Percentiles rank a stretch among this genome's conserved stretches.
Conservation (phyloP, 2,329 filamentous ascomycete genomes). For the Simplicillium aogashimaense region DNA sequence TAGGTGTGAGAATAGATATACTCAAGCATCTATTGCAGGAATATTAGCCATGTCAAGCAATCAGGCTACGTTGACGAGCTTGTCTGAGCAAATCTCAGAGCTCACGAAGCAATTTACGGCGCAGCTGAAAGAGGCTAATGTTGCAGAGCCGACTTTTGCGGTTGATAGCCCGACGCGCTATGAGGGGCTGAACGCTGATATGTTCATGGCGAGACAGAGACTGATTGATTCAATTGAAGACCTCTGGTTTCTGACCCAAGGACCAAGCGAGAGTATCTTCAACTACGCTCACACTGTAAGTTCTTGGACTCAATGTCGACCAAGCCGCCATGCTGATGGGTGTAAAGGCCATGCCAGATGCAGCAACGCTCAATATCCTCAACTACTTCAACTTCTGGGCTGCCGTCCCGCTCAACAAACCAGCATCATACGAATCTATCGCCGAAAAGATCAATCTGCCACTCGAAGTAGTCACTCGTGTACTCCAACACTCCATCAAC, state of each 20-base stretch:
- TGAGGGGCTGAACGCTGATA: slow-evolving; percentile 27
- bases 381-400: slow-evolving; percentile 44
- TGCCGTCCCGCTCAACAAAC: slow-evolving; percentile 35
- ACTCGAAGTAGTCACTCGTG: slow-evolving; percentile 23
- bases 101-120: slow-evolving; percentile 29
- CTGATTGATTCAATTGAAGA: slow-evolving; percentile 35
- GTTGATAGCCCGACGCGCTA: slow-evolving; percentile 33
- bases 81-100: slow-evolving; percentile 34
- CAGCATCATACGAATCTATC: slow-evolving; percentile 31
- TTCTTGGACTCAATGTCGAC: background rate
- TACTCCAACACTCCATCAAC: slow-evolving; percentile 27
- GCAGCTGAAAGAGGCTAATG: slow-evolving; percentile 29
- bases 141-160: slow-evolving; percentile 29
- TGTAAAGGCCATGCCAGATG: slow-evolving; percentile 30
- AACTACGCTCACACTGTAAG: slow-evolving; percentile 30
- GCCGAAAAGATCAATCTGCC: slow-evolving; percentile 25
- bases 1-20: too few relatives aligned
- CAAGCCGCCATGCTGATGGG: background rate
- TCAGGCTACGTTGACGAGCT: slow-evolving; percentile 8
- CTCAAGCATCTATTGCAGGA: too few relatives aligned
- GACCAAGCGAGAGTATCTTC: slow-evolving; percentile 39
- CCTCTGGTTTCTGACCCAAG: slow-evolving; percentile 33
- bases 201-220: slow-evolving; percentile 31
- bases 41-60: too few relatives aligned
- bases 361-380: slow-evolving; percentile 32